Evolutionary conservation across 352 stramenopile species (phyloP).

Genomic region (Phytophthora litchii): DNA sequence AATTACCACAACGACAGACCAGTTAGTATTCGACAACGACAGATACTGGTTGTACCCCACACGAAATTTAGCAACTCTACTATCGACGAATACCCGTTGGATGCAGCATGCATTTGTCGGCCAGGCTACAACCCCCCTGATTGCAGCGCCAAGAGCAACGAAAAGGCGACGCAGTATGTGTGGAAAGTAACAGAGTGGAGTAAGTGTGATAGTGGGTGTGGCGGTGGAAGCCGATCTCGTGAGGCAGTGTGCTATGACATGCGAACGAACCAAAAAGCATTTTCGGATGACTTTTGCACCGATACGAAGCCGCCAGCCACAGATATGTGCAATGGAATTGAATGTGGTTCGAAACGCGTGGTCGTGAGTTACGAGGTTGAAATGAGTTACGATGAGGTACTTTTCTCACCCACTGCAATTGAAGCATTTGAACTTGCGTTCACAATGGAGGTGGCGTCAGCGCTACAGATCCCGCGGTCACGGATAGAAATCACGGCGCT

Average conservation of each 20-base stretch:
- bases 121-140: constrained; percentile 65
- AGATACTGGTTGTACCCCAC: not conserved
- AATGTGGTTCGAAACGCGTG: constrained; percentile 75
- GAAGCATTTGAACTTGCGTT: constrained; percentile 71
- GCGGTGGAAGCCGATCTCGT: constrained; percentile 57
- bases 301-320: constrained; percentile 54
- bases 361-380: constrained; percentile 72
- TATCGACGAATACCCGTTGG: constrained; percentile 33
- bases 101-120: constrained; percentile 65
- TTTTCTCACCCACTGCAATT: constrained; percentile 58
- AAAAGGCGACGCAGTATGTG: constrained; percentile 37
- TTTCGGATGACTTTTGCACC: constrained; percentile 36
- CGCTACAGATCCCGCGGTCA: constrained; percentile 61
- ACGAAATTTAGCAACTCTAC: constrained; percentile 13
- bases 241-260: constrained; percentile 48
- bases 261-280: constrained; percentile 26
- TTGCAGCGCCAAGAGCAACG: constrained; percentile 57
- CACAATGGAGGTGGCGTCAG: constrained; percentile 64
- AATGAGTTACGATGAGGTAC: constrained; percentile 78
- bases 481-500: constrained; percentile 63
- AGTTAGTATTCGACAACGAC: not conserved
- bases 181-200: constrained; percentile 69
- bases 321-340: constrained; percentile 78
- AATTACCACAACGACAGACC: constrained; percentile 45
- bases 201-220: constrained; percentile 66